Conservation (phyloP, 768 basidiomycete genomes). For the Gautieria morchelliformis region DNA sequence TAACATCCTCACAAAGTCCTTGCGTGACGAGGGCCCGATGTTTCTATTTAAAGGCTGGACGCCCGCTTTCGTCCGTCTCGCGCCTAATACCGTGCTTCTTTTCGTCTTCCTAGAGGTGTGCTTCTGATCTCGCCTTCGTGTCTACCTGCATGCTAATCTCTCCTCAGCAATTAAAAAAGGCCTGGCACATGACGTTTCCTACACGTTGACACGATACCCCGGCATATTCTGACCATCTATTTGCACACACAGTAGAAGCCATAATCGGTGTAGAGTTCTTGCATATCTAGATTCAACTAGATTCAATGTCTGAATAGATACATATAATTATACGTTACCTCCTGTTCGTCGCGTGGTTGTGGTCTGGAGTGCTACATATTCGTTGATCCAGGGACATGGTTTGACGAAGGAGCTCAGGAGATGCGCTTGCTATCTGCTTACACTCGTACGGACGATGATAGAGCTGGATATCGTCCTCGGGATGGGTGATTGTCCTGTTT, state of each 20-base stretch:
- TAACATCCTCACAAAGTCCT: slow-evolving; percentile 46
- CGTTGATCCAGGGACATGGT: too few relatives aligned
- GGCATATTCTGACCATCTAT: background rate
- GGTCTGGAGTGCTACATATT: too few relatives aligned
- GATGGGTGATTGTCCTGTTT: too few relatives aligned
- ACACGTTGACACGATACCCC: background rate
- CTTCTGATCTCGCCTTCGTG: background rate
- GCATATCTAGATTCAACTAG: too few relatives aligned
- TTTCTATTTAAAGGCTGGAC: slow-evolving; percentile 89
- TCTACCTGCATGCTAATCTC: background rate
- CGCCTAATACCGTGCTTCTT: slow-evolving; percentile 75
- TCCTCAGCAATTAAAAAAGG: slow-evolving; percentile 59
- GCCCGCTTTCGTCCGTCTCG: slow-evolving; percentile 75
- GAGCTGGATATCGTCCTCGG: too few relatives aligned
- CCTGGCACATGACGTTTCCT: slow-evolving; percentile 31
- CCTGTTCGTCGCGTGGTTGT: too few relatives aligned
- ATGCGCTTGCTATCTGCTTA: too few relatives aligned
- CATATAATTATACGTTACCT: background rate
- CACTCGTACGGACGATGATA: too few relatives aligned
- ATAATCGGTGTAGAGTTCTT: background rate
- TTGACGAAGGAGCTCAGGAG: too few relatives aligned
- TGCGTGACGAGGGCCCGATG: slow-evolving; percentile 62
- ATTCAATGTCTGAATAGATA: too few relatives aligned
- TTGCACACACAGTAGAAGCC: background rate
- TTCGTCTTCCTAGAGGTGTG: slow-evolving; percentile 80